Evolutionary conservation across 2,329 filamentous ascomycete species (phyloP), one percentile per base, ranked within the genome.

Genomic region (Rutstroemia sydowiana): DNA sequence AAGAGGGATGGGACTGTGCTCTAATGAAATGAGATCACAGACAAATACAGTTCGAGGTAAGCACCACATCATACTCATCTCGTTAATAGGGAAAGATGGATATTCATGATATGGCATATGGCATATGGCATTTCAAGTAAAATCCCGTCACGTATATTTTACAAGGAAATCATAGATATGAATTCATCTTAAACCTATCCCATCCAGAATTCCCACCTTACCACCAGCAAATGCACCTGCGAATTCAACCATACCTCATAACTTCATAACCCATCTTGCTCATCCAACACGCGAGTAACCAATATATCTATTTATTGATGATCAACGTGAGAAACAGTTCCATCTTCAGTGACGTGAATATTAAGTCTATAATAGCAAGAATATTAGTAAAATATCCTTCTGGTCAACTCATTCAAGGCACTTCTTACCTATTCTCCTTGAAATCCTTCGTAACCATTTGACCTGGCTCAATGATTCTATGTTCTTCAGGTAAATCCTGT

Each of bases 401-500:
- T n/a, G n/a, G n/a, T n/a, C n/a, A n/a, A n/a, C n/a, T n/a, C n/a
- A n/a, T n/a, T n/a, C n/a, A n/a, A n/a, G n/a, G n/a, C n/a, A n/a
- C n/a, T 26, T 21, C 57, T 58, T 37, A 66, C 65, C 65, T 60
- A n/a, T 66, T 56, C 14, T 61, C 59, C 14, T 69, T 66, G 61
- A 75, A 75, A 61, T 84, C 81, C 66, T 72, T 79, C 51, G 80
- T 82, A 20, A 81, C 73, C 67, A 81, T 77, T 63, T 65, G 66
- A 46, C 77, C 78, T 0, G 78, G 78, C 64, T 75, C 61, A 61
- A 84, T 76, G 59, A 85, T 68, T 57, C 81, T 75, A 36, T 73
- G 73, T 61, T 74, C 59, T 64, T 79, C 60, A 7, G 81, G 81
- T 16, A 84, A 73, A 21, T 84, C 79, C 41, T 70, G 71, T 66